Conservation (phyloP, 2,329 filamentous ascomycete genomes). For the Mollisiaceae sp. region DNA sequence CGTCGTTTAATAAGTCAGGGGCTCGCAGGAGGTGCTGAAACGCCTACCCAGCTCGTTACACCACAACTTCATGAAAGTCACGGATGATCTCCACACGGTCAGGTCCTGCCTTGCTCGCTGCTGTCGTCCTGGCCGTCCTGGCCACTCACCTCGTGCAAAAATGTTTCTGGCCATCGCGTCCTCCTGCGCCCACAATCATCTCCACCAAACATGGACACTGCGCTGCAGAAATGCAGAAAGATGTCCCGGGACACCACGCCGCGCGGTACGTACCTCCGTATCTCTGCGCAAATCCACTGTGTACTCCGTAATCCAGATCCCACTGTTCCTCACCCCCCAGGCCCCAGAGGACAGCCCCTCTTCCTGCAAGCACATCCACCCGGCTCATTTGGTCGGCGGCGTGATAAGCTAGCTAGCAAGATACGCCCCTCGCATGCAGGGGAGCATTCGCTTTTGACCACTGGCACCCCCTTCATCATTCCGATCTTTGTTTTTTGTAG, state of each 20-base stretch:
- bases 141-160: background rate
- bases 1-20: background rate
- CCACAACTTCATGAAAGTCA: too few relatives aligned
- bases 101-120: background rate
- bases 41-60: too few relatives aligned
- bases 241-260: background rate
- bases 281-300: too few relatives aligned
- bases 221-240: too few relatives aligned
- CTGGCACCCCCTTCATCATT: background rate
- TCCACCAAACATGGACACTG: conserved; percentile 5
- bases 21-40: background rate
- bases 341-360: background rate
- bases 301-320: too few relatives aligned
- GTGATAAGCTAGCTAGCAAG: background rate
- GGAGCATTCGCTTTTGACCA: background rate
- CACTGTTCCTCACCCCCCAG: background rate
- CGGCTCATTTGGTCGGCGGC: background rate
- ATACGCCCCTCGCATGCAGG: background rate
- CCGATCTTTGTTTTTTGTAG: conserved; percentile 6
- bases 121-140: background rate
- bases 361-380: background rate
- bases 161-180: background rate
- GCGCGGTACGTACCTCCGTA: background rate
- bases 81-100: background rate
- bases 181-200: background rate